Percentiles rank a stretch among this genome's conserved stretches.
phyloP scores from a whole-genome alignment of 192 early-diverging fungal genomes.

The Podila epigama region DNA sequence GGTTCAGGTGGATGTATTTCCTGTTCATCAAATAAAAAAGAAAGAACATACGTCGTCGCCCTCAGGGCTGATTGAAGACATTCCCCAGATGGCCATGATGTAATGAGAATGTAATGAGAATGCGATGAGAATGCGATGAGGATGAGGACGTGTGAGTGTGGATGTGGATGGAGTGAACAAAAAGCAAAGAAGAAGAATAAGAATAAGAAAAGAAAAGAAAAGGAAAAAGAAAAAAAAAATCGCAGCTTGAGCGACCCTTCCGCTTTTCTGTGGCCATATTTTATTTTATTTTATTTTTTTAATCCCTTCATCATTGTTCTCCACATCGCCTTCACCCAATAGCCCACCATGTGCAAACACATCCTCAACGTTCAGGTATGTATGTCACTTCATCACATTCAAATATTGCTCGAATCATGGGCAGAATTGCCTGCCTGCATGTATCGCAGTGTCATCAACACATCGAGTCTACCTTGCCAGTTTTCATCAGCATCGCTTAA shows the following conservation, averaged over 20 bases:
- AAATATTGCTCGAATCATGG: too few species aligned
- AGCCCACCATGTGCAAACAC: conserved; percentile 88
- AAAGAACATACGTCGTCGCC: conserved; percentile 30
- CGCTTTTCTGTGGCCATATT: background rate
- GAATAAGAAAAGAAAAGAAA: background rate
- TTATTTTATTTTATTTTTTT: background rate
- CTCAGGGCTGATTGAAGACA: conserved; percentile 18
- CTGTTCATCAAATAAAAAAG: background rate
- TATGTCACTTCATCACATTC: too few species aligned
- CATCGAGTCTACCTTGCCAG: too few species aligned
- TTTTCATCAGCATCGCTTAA: too few species aligned
- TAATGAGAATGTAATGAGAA: background rate
- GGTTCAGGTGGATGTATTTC: background rate
- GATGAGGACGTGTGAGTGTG: background rate
- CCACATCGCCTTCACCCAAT: conserved; percentile 2
- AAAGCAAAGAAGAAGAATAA: background rate
- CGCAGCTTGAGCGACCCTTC: background rate
- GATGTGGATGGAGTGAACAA: background rate
- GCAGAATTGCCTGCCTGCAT: too few species aligned
- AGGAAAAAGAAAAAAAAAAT: background rate
- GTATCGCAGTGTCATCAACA: too few species aligned
- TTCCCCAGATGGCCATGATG: conserved; percentile 51
- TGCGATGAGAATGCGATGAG: background rate
- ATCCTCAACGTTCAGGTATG: conserved; percentile 94
- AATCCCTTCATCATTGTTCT: background rate